Base-by-base conservation (phyloP, 176 grass and related monocot genomes). In the Oryza punctata region DNA sequence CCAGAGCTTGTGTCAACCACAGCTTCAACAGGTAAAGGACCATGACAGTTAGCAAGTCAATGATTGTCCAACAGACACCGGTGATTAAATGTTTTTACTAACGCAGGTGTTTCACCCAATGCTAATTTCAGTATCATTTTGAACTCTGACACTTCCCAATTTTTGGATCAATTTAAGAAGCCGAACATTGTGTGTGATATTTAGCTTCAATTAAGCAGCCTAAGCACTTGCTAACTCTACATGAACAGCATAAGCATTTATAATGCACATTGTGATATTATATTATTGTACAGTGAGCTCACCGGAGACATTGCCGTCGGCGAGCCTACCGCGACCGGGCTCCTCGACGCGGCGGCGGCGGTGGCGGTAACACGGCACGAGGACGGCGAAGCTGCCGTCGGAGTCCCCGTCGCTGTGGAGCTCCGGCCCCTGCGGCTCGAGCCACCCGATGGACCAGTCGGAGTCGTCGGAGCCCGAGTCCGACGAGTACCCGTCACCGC, bases 361-460 rank as follows among this genome's bases (percentile, higher is more conserved):
- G 3, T 21, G 90, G 67, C 85, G 85, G 47, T 95, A 95, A 59
- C 88, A 95, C 1, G 88, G 93, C 38, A 95, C 93, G 11, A 95
- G 82, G 75, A 95, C 90, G 3, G 93, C 87, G 60, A 95, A 95
- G 88, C 93, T 91, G 27, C 89, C 83, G 63, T 92, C 90, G 0
- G 93, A 85, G 16, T 92, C 90, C 15, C 29, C 73, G 3, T 91
- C 93, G 59, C 80, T 87, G 67, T 85, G 86, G n/a, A 95, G 79
- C n/a, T 88, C 93, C 1, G 88, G 74, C 10, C 90, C 79, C 47
- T 91, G 93, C 38, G 93, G 90, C 68, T 97, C 91, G 3, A 89
- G 85, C 93, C 93, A 93, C 3, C 93, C 90, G 43, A 93, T 96
- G 38, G 93, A 96, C 93, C 93, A 93, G 67, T 96, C 93, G 1